A percentile compares a stretch with the other conserved stretches of the same genome.
phyloP scores from a whole-genome alignment of 2,329 filamentous ascomycete species.

The Chrysoporthe deuterocubensis region DNA sequence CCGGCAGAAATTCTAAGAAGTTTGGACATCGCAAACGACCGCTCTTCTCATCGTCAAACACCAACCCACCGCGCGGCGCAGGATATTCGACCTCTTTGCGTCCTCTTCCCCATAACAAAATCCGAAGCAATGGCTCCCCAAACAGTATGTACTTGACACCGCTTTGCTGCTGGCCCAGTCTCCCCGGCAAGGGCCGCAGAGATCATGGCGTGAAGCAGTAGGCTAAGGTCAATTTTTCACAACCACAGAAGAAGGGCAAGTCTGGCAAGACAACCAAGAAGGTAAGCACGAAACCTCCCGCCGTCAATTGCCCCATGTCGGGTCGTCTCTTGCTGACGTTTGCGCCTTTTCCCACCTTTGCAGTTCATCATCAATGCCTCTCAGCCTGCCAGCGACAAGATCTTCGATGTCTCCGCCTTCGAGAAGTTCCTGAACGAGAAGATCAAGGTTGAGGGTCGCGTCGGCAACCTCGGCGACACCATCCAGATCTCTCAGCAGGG shows the following conservation, averaged over 20 bases:
- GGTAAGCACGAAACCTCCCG: slow-evolving; percentile 50
- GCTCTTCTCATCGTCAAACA: slow-evolving; percentile 14
- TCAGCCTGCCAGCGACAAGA: slow-evolving; percentile 98
- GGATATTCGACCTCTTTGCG: slow-evolving; percentile 77
- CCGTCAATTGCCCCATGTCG: not conserved
- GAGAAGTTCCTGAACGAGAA: slow-evolving; percentile 99
- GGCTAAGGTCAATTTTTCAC: slow-evolving; percentile 74
- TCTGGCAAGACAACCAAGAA: slow-evolving; percentile 80
- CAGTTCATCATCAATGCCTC: slow-evolving; percentile 99
- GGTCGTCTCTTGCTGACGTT: slow-evolving; percentile 5
- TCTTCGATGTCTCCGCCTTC: slow-evolving; percentile 98
- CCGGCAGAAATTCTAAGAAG: not conserved
- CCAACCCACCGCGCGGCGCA: slow-evolving; percentile 61
- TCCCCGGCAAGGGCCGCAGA: slow-evolving; percentile 40
- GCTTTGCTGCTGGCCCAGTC: slow-evolving; percentile 92
- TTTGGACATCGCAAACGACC: slow-evolving; percentile 12
- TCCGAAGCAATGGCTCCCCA: slow-evolving; percentile 77
- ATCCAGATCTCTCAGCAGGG: slow-evolving; percentile 88
- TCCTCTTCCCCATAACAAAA: slow-evolving; percentile 42
- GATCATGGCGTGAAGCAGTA: slow-evolving; percentile 79
- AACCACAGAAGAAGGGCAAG: slow-evolving; percentile 69
- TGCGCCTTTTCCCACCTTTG: not conserved
- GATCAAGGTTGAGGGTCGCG: slow-evolving; percentile 99
- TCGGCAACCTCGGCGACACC: slow-evolving; percentile 95
- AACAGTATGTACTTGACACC: slow-evolving; percentile 82